A percentile compares a stretch with the other conserved stretches of the same genome.
Conservation (phyloP, 371 early-diverging fungal genomes). For the Fennellomyces sp. region DNA sequence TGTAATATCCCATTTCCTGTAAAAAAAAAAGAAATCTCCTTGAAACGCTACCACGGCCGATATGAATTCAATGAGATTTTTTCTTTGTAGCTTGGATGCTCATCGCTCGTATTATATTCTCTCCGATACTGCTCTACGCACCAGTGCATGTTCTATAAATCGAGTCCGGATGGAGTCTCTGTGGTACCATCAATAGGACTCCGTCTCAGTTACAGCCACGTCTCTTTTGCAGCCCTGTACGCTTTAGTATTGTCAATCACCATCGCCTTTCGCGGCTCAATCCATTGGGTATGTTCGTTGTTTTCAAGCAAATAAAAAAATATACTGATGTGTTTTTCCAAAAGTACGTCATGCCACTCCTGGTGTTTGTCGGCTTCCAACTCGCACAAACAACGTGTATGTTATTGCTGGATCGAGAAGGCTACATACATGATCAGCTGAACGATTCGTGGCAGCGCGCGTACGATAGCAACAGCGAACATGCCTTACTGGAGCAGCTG, state of each 20-base stretch:
- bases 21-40: background rate
- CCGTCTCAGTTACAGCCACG: constrained; percentile 7
- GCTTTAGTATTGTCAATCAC: background rate
- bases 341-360: constrained; percentile 18
- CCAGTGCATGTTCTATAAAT: background rate
- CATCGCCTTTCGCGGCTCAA: background rate
- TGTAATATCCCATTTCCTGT: too few species aligned
- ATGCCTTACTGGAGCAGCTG: constrained; percentile 4
- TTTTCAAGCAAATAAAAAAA: background rate
- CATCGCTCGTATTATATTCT: constrained; percentile 1
- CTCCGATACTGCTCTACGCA: constrained; percentile 6
- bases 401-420: constrained; percentile 1
- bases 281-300: constrained; percentile 19
- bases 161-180: background rate
- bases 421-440: constrained; percentile 4
- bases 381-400: constrained; percentile 4
- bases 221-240: constrained; percentile 6
- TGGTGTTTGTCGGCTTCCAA: constrained; percentile 5
- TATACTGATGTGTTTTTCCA: constrained; percentile 4
- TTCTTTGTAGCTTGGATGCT: background rate
- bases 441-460: constrained; percentile 13
- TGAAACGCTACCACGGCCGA: too few species aligned
- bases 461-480: background rate
- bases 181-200: constrained; percentile 11
- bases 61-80: too few species aligned